phyloP scores from a whole-genome alignment of 495 filamentous ascomycete genomes.

The Entonaema liquescens region DNA sequence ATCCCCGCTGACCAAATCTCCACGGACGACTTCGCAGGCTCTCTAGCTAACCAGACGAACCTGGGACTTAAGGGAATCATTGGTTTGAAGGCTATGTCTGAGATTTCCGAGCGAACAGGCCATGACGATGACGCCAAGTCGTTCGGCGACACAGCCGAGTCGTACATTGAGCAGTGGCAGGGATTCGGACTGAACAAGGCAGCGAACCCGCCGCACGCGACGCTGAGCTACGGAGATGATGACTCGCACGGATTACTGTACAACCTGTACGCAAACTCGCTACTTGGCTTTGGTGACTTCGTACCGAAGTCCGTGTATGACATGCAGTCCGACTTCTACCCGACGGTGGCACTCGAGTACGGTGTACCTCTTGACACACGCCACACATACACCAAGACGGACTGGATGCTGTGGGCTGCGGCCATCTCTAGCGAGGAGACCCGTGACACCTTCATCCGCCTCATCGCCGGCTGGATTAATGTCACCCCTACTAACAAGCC shows the following conservation, averaged over 20 bases:
- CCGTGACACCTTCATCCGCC: slow-evolving; percentile 70
- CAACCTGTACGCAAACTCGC: slow-evolving; percentile 83
- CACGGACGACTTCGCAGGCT: slow-evolving; percentile 94
- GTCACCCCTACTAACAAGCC: slow-evolving; percentile 74
- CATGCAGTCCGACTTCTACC: slow-evolving; percentile 84
- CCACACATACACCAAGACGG: slow-evolving; percentile 83
- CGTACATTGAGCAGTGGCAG: slow-evolving; percentile 82
- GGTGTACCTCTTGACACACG: slow-evolving; percentile 87
- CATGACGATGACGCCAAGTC: slow-evolving; percentile 66
- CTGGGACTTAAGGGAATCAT: slow-evolving; percentile 93
- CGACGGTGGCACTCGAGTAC: slow-evolving; percentile 72
- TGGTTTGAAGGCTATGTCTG: slow-evolving; percentile 91
- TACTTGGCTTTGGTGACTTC: slow-evolving; percentile 70
- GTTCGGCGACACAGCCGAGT: slow-evolving; percentile 72
- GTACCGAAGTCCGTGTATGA: slow-evolving; percentile 79
- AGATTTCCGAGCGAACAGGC: slow-evolving; percentile 71
- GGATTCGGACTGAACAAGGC: slow-evolving; percentile 75
- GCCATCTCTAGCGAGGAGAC: slow-evolving; percentile 71
- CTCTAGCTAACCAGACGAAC: slow-evolving; percentile 90
- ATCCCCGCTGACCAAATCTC: slow-evolving; percentile 86
- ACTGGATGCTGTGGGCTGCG: slow-evolving; percentile 90
- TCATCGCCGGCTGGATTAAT: slow-evolving; percentile 79
- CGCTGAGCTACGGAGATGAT: slow-evolving; percentile 63
- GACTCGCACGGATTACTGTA: slow-evolving; percentile 74
- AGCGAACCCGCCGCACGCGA: slow-evolving; percentile 72